A percentile compares a stretch with the other conserved stretches of the same genome.
Conservation (phyloP, 768 basidiomycete species). For the Boletus fagicola region DNA sequence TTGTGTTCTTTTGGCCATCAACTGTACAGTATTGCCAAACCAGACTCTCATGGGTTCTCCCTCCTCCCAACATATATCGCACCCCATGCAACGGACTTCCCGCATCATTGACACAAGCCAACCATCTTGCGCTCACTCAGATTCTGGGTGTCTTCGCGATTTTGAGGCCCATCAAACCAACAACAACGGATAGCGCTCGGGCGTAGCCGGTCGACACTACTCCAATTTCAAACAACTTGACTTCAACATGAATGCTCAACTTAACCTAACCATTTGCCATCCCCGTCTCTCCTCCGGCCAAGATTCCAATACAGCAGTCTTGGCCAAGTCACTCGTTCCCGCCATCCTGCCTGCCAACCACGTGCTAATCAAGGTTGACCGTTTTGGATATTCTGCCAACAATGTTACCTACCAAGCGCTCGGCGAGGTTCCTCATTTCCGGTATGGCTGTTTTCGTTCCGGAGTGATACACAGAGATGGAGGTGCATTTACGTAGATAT, state of each 20-base stretch:
- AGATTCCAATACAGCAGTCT: slow-evolving; percentile 27
- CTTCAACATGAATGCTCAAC: slow-evolving; percentile 7
- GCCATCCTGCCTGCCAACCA: slow-evolving; percentile 39
- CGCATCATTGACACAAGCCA: background rate
- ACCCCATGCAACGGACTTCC: background rate
- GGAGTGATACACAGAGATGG: background rate
- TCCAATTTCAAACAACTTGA: background rate
- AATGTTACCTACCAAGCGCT: slow-evolving; percentile 67
- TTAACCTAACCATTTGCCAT: slow-evolving; percentile 40
- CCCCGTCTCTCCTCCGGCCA: slow-evolving; percentile 38
- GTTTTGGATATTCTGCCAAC: slow-evolving; percentile 71
- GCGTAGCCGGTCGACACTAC: background rate
- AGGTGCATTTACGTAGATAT: slow-evolving; percentile 46
- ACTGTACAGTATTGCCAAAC: no score
- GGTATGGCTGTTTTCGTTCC: slow-evolving; percentile 22
- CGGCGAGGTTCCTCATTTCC: slow-evolving; percentile 42
- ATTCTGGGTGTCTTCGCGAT: background rate
- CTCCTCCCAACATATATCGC: background rate
- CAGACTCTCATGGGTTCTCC: background rate
- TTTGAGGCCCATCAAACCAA: background rate
- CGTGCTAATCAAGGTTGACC: slow-evolving; percentile 56
- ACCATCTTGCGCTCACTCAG: background rate
- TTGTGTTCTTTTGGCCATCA: no score
- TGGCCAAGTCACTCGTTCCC: slow-evolving; percentile 27
- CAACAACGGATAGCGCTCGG: background rate